A percentile compares a stretch with the other conserved stretches of the same genome.
Conservation (phyloP, 1,139 yeast species). For the Saccharomycopsis hybrid region DNA sequence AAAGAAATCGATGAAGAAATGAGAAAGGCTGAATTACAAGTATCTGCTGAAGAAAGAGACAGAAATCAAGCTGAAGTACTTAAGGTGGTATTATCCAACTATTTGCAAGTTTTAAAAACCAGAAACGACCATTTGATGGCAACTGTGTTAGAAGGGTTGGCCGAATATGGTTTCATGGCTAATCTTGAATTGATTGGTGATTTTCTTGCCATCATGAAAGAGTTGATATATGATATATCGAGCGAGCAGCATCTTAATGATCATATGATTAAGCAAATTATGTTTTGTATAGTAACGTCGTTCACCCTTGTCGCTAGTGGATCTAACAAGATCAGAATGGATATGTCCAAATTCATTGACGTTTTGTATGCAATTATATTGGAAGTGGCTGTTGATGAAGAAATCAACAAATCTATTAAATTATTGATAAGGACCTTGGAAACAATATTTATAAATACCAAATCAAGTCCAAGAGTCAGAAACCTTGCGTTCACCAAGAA, state of each 20-base stretch:
- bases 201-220: conserved; percentile 80
- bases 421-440: conserved; percentile 72
- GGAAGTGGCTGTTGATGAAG: conserved; percentile 70
- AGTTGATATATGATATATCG: conserved; percentile 51
- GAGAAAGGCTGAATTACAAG: conserved; percentile 78
- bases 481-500: conserved; percentile 83
- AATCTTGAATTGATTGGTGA: conserved; percentile 91
- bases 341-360: conserved; percentile 64
- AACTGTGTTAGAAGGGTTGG: conserved; percentile 83
- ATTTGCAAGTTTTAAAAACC: conserved; percentile 67
- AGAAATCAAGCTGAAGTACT: conserved; percentile 78
- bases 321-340: conserved; percentile 56
- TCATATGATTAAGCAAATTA: conserved; percentile 55
- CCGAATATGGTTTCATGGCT: conserved; percentile 86
- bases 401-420: conserved; percentile 83
- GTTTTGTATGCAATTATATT: conserved; percentile 61
- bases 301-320: conserved; percentile 79
- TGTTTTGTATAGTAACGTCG: conserved; percentile 83
- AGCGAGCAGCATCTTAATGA: conserved; percentile 32
- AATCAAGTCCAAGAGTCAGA: conserved; percentile 62
- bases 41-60: conserved; percentile 83
- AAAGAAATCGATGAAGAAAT: conserved; percentile 85
- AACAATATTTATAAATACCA: conserved; percentile 71
- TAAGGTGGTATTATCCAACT: conserved; percentile 62
- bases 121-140: conserved; percentile 69